Evolutionary conservation across 2,329 filamentous ascomycete species (phyloP).

Genomic region (Coniosporium tulheliwenetii): DNA sequence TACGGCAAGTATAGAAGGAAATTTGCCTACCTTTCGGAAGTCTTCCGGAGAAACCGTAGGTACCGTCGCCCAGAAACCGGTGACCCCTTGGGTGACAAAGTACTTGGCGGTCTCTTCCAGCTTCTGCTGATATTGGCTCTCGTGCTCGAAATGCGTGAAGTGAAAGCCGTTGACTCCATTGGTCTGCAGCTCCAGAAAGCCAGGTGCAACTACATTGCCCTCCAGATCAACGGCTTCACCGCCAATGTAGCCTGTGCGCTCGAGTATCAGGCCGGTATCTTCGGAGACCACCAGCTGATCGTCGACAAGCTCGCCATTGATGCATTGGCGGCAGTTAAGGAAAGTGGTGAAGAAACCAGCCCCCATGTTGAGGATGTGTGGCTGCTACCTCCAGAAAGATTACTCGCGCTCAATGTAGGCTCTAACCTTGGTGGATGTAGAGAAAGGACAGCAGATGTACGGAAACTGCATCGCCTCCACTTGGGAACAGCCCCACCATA

Average conservation of each 20-base stretch:
- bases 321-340: constrained; percentile 28
- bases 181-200: constrained; percentile 39
- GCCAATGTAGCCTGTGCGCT: constrained; percentile 26
- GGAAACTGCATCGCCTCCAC: no score
- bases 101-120: constrained; percentile 31
- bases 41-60: constrained; percentile 32
- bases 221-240: constrained; percentile 31
- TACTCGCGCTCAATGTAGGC: not conserved
- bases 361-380: constrained; percentile 15
- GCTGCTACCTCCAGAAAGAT: not conserved
- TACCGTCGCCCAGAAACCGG: constrained; percentile 37
- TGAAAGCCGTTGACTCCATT: constrained; percentile 39
- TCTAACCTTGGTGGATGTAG: no score
- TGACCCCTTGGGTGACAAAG: constrained; percentile 35
- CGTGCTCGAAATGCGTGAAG: constrained; percentile 33
- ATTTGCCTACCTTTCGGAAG: constrained; percentile 24
- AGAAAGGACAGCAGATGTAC: not conserved
- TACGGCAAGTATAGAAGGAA: not conserved
- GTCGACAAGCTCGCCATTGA: constrained; percentile 25
- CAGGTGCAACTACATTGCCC: constrained; percentile 35
- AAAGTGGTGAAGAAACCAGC: constrained; percentile 28
- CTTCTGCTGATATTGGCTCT: constrained; percentile 24
- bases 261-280: constrained; percentile 26
- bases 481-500: no score
- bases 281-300: constrained; percentile 29